phyloP scores from a whole-genome alignment of 2,329 filamentous ascomycete genomes.

The Exophiala mesophila region DNA sequence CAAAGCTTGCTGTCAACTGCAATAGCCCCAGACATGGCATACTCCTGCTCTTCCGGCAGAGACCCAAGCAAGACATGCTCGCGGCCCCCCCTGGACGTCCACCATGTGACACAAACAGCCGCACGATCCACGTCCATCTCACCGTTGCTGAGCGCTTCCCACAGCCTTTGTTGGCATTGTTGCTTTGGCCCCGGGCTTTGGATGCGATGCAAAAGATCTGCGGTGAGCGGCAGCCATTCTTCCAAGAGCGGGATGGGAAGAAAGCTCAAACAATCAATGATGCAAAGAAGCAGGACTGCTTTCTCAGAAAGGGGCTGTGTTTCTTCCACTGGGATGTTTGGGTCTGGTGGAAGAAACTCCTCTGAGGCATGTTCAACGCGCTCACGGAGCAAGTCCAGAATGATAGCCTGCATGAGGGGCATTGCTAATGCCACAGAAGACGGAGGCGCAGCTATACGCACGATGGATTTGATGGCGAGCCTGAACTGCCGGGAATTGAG shows the following conservation, averaged over 20 bases:
- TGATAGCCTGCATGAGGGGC: conserved; percentile 70
- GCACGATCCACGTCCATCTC: conserved; percentile 87
- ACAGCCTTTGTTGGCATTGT: conserved; percentile 65
- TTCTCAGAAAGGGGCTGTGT: conserved; percentile 63
- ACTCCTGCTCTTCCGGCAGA: conserved; percentile 31
- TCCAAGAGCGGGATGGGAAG: conserved; percentile 65
- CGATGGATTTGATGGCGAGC: conserved; percentile 77
- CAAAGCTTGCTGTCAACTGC: conserved; percentile 47
- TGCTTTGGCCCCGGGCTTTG: conserved; percentile 58
- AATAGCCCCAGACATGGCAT: conserved; percentile 55
- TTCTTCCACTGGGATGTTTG: conserved; percentile 30
- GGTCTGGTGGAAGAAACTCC: conserved; percentile 41
- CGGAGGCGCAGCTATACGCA: conserved; percentile 76
- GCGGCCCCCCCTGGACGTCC: conserved; percentile 62
- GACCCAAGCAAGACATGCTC: conserved; percentile 51
- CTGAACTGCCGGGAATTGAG: conserved; percentile 83
- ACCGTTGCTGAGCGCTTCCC: conserved; percentile 71
- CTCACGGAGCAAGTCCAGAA: conserved; percentile 72
- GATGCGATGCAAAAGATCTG: conserved; percentile 62
- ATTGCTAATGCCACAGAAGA: conserved; percentile 68
- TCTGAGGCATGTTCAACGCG: conserved; percentile 55
- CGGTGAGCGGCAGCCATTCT: conserved; percentile 73
- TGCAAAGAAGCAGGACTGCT: conserved; percentile 66
- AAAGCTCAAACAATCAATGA: conserved; percentile 74
- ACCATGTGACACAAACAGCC: conserved; percentile 76